Evolutionary conservation across 73 alveolate genomes (phyloP).

Genomic region (Tetrahymena malaccensis): DNA sequence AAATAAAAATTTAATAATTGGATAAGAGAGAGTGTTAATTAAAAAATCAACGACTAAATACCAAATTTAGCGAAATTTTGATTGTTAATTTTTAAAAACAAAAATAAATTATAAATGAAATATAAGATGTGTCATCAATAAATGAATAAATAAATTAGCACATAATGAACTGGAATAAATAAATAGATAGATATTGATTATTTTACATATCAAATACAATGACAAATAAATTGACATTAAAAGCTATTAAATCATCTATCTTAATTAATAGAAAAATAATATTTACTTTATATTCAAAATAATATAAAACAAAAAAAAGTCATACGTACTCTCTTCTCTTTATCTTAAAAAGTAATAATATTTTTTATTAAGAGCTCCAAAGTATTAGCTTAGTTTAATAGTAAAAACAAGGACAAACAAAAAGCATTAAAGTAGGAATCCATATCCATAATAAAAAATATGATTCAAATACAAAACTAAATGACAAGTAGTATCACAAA

Average conservation of each 20-base stretch:
- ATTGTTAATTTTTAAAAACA: neutral
- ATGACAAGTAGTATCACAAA: neutral
- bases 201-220: too few species aligned
- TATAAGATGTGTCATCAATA: neutral
- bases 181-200: neutral
- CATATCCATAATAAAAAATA: neutral
- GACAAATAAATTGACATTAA: neutral
- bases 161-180: too few species aligned
- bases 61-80: neutral
- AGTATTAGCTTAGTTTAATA: neutral
- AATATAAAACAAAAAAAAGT: neutral
- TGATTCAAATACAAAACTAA: neutral
- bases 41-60: neutral
- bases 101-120: neutral
- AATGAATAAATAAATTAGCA: neutral
- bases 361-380: neutral
- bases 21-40: neutral
- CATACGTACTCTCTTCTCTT: neutral
- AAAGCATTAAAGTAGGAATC: neutral
- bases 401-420: neutral
- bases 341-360: neutral
- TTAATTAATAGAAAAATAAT: too few species aligned
- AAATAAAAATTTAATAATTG: neutral
- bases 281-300: neutral
- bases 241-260: too few species aligned